Conservation (phyloP, 768 basidiomycete genomes). For the Cyclocybe aegerita region DNA sequence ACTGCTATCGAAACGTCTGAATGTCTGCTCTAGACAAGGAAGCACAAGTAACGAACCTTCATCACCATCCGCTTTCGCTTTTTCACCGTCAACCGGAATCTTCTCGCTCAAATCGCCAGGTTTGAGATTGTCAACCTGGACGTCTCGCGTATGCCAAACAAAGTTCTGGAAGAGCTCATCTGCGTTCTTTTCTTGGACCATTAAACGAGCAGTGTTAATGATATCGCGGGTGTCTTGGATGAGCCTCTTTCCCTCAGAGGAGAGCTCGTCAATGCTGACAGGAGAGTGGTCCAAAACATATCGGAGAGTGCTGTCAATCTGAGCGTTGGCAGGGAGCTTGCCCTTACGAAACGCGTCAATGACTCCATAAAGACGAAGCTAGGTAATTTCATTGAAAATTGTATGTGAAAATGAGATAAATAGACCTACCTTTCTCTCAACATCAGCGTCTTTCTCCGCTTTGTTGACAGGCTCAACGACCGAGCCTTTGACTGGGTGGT, state of each 20-base stretch:
- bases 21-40: background rate
- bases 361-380: slow-evolving; percentile 79
- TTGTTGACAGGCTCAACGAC: slow-evolving; percentile 71
- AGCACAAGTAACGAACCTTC: slow-evolving; percentile 43
- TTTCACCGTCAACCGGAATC: slow-evolving; percentile 52
- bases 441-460: slow-evolving; percentile 62
- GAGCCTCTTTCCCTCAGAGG: slow-evolving; percentile 74
- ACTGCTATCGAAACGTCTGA: slow-evolving; percentile 48
- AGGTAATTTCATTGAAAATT: background rate
- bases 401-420: background rate
- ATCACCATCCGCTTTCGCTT: slow-evolving; percentile 55
- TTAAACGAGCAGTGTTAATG: slow-evolving; percentile 66
- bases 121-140: slow-evolving; percentile 29
- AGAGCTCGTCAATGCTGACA: slow-evolving; percentile 65
- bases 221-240: slow-evolving; percentile 79
- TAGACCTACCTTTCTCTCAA: slow-evolving; percentile 66
- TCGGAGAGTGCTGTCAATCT: slow-evolving; percentile 71
- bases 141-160: slow-evolving; percentile 72
- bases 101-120: slow-evolving; percentile 28
- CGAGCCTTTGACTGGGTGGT: slow-evolving; percentile 52
- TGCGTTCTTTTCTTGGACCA: slow-evolving; percentile 81
- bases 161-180: slow-evolving; percentile 95
- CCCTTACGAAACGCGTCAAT: slow-evolving; percentile 80
- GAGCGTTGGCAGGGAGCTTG: slow-evolving; percentile 75
- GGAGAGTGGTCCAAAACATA: slow-evolving; percentile 63